A percentile compares a stretch with the other conserved stretches of the same genome.
Evolutionary conservation across 2,329 filamentous ascomycete genomes (phyloP).

Genomic region (Gyromitra esculenta): DNA sequence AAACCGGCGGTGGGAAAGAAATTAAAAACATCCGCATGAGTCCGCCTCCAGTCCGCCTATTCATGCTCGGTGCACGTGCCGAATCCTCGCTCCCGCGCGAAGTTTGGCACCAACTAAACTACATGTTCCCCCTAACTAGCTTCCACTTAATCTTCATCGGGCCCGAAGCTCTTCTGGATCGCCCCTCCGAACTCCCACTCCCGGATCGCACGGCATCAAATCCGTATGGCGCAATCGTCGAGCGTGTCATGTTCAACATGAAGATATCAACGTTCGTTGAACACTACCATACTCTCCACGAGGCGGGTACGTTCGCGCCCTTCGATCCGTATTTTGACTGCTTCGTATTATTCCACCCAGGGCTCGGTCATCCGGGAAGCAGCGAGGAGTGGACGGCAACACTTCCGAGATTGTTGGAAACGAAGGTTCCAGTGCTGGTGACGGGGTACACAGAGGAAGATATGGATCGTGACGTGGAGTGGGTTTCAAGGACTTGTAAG

Average conservation of each 20-base stretch:
- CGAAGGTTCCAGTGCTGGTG: constrained; percentile 91
- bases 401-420: constrained; percentile 87
- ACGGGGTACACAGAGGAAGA: constrained; percentile 97
- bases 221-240: constrained; percentile 91
- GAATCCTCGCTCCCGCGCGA: constrained; percentile 94
- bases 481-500: constrained; percentile 83
- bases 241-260: constrained; percentile 85
- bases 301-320: constrained; percentile 87
- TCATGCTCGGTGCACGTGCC: constrained; percentile 93
- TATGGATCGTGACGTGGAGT: constrained; percentile 90
- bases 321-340: constrained; percentile 99
- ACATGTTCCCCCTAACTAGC: constrained; percentile 90
- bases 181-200: constrained; percentile 90
- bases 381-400: constrained; percentile 95
- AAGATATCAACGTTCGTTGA: constrained; percentile 99
- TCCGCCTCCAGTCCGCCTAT: constrained; percentile 88
- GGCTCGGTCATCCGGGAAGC: constrained; percentile 90
- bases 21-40: constrained; percentile 83
- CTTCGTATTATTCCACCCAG: constrained; percentile 96
- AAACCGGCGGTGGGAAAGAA: constrained; percentile 75
- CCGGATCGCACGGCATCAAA: constrained; percentile 85
- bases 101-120: constrained; percentile 91
- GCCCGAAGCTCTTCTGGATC: constrained; percentile 93
- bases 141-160: constrained; percentile 95
- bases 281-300: constrained; percentile 96